Evolutionary conservation across 805 yeast species (phyloP).

Genomic region (Sugiyamaella americana): DNA sequence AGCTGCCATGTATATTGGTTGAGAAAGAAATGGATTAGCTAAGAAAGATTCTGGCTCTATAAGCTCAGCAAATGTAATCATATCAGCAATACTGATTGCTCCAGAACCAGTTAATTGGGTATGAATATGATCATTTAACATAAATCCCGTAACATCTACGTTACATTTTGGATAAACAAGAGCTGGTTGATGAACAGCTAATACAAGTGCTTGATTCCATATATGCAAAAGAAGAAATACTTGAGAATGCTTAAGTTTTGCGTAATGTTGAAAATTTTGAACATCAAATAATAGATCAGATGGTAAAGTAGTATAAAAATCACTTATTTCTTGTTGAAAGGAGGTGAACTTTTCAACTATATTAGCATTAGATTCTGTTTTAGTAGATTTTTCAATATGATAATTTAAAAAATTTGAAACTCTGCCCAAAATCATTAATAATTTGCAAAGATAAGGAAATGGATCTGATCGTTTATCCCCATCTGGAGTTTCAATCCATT

Average conservation of each 20-base stretch:
- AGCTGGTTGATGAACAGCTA: conserved; percentile 27
- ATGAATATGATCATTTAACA: conserved; percentile 19
- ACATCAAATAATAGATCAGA: conserved; percentile 25
- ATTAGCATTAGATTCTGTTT: conserved; percentile 11
- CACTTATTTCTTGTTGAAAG: conserved; percentile 23
- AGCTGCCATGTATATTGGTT: conserved; percentile 27
- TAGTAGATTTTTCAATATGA: conserved; percentile 9
- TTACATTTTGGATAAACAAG: conserved; percentile 25
- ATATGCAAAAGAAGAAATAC: conserved; percentile 24
- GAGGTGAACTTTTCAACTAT: conserved; percentile 10
- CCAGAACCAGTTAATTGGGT: conserved; percentile 25
- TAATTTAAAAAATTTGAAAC: conserved; percentile 25
- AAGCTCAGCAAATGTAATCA: conserved; percentile 26
- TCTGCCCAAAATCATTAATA: conserved; percentile 22
- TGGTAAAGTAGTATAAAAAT: conserved; percentile 24
- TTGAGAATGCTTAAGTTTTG: conserved; percentile 21
- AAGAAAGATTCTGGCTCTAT: conserved; percentile 24
- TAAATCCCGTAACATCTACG: conserved; percentile 18
- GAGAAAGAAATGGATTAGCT: conserved; percentile 26
- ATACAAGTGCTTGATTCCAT: conserved; percentile 28
- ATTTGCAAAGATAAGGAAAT: conserved; percentile 24
- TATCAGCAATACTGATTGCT: conserved; percentile 28
- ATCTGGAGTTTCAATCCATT: conserved; percentile 4
- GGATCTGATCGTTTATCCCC: conserved; percentile 21
- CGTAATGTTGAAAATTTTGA: conserved; percentile 24